These are phyloP conservation scores for Clitopilus hobsonii DNA, from an alignment of 768 basidiomycete species.

Conservation along the genomic window DNA sequence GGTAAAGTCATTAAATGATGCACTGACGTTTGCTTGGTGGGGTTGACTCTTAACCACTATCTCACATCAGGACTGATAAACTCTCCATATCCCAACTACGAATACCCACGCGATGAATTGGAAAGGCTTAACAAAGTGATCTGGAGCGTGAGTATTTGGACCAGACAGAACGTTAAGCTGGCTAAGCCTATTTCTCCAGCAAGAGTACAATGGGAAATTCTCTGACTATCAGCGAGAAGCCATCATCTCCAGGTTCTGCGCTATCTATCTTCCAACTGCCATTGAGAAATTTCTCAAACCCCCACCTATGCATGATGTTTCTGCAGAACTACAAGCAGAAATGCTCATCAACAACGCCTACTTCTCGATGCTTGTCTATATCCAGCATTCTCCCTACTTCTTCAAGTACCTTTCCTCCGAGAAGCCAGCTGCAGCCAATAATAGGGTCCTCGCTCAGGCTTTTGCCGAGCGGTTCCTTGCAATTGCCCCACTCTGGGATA, in stretches of 20 bases:
- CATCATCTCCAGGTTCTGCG: slow-evolving; percentile 13
- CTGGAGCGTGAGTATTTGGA: neutral
- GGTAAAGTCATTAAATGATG: neutral
- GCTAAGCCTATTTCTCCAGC: neutral
- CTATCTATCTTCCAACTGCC: slow-evolving; percentile 13
- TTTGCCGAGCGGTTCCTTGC: slow-evolving; percentile 11
- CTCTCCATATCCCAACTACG: neutral
- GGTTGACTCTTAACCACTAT: neutral
- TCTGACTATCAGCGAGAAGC: slow-evolving; percentile 7
- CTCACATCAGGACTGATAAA: neutral
- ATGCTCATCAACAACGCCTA: slow-evolving; percentile 10
- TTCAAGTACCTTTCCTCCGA: slow-evolving; percentile 13
- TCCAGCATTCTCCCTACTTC: slow-evolving; percentile 17
- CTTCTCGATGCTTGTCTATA: slow-evolving; percentile 11
- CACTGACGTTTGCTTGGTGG: too few relatives aligned
- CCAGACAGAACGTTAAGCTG: neutral
- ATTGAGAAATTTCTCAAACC: slow-evolving; percentile 10
- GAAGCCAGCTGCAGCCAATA: slow-evolving; percentile 9
- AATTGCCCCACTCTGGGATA: slow-evolving; percentile 9
- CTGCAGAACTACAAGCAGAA: neutral
- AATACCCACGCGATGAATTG: neutral
- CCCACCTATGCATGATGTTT: neutral
- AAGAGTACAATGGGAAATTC: neutral
- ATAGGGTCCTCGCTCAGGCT: slow-evolving; percentile 10
- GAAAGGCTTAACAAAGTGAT: neutral